A percentile compares a stretch with the other conserved stretches of the same genome.
Conservation (phyloP, 805 yeast species). For the Kodamaea fukazawae region DNA sequence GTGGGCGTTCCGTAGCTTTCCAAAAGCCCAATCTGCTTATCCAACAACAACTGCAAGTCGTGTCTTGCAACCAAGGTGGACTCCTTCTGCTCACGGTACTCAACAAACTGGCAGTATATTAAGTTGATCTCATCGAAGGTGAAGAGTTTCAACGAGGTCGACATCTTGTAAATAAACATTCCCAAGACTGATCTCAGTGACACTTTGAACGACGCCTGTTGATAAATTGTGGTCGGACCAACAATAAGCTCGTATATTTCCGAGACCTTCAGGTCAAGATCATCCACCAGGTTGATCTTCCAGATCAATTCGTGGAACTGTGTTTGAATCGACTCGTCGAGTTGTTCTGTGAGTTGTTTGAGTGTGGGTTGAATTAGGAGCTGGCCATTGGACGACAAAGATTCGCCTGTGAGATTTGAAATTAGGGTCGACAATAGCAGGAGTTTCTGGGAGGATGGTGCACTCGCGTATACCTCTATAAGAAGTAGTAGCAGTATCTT, state of each 20-base stretch:
- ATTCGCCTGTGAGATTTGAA: neutral
- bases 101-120: conserved; percentile 36
- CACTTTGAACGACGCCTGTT: conserved; percentile 5
- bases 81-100: conserved; percentile 25
- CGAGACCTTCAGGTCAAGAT: conserved; percentile 36
- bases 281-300: conserved; percentile 49
- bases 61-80: conserved; percentile 46
- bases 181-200: conserved; percentile 37
- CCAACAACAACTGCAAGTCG: conserved; percentile 49
- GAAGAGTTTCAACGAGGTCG: conserved; percentile 40
- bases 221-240: conserved; percentile 12
- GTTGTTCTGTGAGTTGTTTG: conserved; percentile 22
- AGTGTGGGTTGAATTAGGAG: conserved; percentile 32
- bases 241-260: conserved; percentile 12
- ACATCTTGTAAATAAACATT: conserved; percentile 39
- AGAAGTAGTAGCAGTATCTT: conserved; percentile 50
- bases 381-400: conserved; percentile 9
- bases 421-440: conserved; percentile 14
- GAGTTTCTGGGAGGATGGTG: conserved; percentile 21
- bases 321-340: conserved; percentile 27
- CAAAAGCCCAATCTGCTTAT: conserved; percentile 50
- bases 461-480: conserved; percentile 39
- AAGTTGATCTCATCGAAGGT: conserved; percentile 46
- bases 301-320: conserved; percentile 30
- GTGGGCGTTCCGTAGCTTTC: conserved; percentile 53